Conservation (phyloP, 805 yeast genomes). For the Hanseniaspora valbyensis region DNA sequence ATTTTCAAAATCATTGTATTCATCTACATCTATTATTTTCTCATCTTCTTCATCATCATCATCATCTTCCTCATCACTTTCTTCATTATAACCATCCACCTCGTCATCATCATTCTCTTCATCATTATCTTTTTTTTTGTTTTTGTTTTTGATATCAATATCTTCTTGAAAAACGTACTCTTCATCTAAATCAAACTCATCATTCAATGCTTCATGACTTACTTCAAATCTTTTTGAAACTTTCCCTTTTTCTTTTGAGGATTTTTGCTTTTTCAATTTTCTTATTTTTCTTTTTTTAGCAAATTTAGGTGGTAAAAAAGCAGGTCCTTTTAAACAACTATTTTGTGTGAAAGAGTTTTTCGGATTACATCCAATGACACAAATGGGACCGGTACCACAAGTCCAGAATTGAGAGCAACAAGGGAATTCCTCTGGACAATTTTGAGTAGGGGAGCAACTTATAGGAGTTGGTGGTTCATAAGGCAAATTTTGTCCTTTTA, state of each 20-base stretch:
- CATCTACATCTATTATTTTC: neutral
- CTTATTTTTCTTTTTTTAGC: neutral
- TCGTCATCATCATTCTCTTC: neutral
- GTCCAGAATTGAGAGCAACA: slow-evolving; percentile 83
- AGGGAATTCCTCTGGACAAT: slow-evolving; percentile 67
- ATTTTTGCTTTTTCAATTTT: too few relatives aligned
- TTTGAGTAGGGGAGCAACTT: slow-evolving; percentile 20
- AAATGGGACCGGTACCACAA: slow-evolving; percentile 64
- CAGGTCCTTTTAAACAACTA: slow-evolving; percentile 78
- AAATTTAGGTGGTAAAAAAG: slow-evolving; percentile 37
- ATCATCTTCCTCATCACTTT: neutral
- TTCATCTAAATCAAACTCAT: too few relatives aligned
- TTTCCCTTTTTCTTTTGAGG: neutral
- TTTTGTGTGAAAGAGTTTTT: slow-evolving; percentile 49
- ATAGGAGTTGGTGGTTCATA: slow-evolving; percentile 24
- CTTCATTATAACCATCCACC: neutral
- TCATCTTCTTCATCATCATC: neutral
- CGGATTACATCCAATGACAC: slow-evolving; percentile 86
- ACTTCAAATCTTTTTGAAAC: too few relatives aligned
- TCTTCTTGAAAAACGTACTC: too few relatives aligned
- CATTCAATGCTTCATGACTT: too few relatives aligned
- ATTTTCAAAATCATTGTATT: neutral
- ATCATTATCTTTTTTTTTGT: slow-evolving; percentile 23
- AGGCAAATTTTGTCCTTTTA: slow-evolving; percentile 17
- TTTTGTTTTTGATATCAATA: slow-evolving; percentile 22